Conservation (phyloP, 164 flowering plant species). For the Macadamia tetraphylla region DNA sequence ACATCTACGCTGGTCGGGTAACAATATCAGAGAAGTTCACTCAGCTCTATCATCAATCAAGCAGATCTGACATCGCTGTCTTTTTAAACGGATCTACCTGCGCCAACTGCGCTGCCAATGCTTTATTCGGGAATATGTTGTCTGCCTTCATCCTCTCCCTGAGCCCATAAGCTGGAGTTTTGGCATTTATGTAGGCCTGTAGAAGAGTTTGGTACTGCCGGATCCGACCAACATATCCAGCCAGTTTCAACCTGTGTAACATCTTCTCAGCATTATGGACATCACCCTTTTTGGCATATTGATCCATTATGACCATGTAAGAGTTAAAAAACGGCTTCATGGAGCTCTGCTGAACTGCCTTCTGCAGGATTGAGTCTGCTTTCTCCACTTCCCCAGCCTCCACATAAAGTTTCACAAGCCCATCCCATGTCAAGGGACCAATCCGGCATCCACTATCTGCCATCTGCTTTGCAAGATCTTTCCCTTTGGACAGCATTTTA, state of each 20-base stretch:
- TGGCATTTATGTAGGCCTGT: constrained; percentile 61
- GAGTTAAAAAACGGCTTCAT: constrained; percentile 49
- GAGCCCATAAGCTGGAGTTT: constrained; percentile 74
- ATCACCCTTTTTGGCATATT: constrained; percentile 74
- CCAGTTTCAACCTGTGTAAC: constrained; percentile 47
- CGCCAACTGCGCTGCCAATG: constrained; percentile 35
- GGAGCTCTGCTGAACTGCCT: constrained; percentile 43
- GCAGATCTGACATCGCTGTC: constrained; percentile 49
- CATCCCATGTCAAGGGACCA: constrained; percentile 74
- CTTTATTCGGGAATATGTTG: constrained; percentile 54
- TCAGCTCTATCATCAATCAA: constrained; percentile 34
- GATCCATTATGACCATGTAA: constrained; percentile 44
- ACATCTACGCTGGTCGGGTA: too few species aligned
- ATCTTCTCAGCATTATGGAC: constrained; percentile 75
- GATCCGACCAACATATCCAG: constrained; percentile 46
- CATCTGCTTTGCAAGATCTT: constrained; percentile 66
- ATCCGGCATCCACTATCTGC: constrained; percentile 39
- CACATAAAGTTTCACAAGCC: constrained; percentile 64
- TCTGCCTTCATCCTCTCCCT: constrained; percentile 82
- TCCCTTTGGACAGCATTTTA: constrained; percentile 63
- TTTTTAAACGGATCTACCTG: constrained; percentile 57
- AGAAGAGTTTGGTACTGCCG: constrained; percentile 45
- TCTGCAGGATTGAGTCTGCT: constrained; percentile 69
- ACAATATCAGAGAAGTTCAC: background rate
- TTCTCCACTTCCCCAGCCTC: constrained; percentile 81